Base-by-base conservation (phyloP, 2,329 filamentous ascomycete genomes). In the Stemphylium vesicarium region DNA sequence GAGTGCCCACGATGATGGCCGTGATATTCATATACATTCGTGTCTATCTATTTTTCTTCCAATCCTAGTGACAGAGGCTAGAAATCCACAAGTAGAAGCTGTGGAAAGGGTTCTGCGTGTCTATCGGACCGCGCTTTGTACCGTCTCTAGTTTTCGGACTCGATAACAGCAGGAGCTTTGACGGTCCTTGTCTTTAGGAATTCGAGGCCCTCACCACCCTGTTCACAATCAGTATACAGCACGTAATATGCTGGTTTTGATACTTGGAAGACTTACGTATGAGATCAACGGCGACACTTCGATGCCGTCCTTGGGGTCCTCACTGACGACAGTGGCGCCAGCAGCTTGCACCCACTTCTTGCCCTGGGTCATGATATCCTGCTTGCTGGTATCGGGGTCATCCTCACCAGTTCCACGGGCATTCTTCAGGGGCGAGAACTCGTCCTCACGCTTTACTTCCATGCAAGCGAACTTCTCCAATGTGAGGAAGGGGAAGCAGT, bases 371-470 rank as follows among this genome's bases (percentile, higher is more conserved):
- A 96, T 89, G 73, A 98, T 96, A 74, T 98, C 92, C 63, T 82
- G 83, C 79, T 88, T 91, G 82, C 92, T 96, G 45, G 95, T 99
- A 65, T 96, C 92, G 10, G 92, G 90, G 75, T 97, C 92, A 73
- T 99, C 95, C 79, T 96, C 90, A 29, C 91, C 91, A 36, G 91
- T 92, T 50, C 92, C 75, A 60, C 82, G 84, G 10, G 86, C 86
- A 73, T 99, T 99, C 87, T 99, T 99, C 64, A 99, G 81, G 4
- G 95, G 95, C 24, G 92, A 97, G 81, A 99, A 99, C 79, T 99
- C 95, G 66, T 99, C 95, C 81, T 97, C 93, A 58, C 95, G 91
- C 77, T 88, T 91, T 47, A 99, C 95, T 79, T 99, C 95, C 80
- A 98, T 89, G 78, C 88, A 96, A 20, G 93, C 95, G 72, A 99